Evolutionary conservation across 2,329 filamentous ascomycete species (phyloP), one percentile per base, ranked within the genome.

Genomic region (Fusarium sp.): DNA sequence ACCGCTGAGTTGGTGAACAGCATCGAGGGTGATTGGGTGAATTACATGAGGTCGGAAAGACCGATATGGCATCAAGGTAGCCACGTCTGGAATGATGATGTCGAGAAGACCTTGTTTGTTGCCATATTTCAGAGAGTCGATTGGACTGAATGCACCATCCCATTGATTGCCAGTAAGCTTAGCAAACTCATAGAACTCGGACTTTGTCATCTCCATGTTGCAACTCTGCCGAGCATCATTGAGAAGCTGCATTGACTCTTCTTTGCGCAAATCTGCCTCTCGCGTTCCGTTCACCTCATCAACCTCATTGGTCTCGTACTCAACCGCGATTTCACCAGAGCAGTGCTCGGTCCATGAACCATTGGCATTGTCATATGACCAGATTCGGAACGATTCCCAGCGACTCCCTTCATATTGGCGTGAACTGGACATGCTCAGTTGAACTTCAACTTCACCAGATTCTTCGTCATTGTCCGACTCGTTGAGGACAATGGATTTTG

Each of bases 81-180:
- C 51, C 51, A 60, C 57, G 9, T 60, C 57, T 15, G 57, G 57
- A 10, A 60, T 46, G 2, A 32, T 57, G 11, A 60, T 60, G 5
- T 40, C 30, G 11, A 60, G 51, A 40, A 60, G 51, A 7, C 57
- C 57, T 40, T 32, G 51, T 8, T 60, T 38, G 41, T 46, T 60
- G 12, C 57, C 51, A 6, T 57, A 60, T 16, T 57, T 60, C 3
- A 60, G 30, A 12, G 29, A 57, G 16, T 46, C 16, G 3, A 60
- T 60, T 1, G 57, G 57, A 20, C 57, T 60, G 16, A 60, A 60
- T 2, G 57, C 57, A 2, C 57, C 57, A 13, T 60, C 57, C 57
- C 57, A 60, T 30, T 60, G 57, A 4, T 60, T 60, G 2, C 57
- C 51, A 4, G 57, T 60, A 7, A 57, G 24, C 7, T 57, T 60